phyloP scores from a whole-genome alignment of 768 basidiomycete genomes.

The Kwoniella newhampshirensis region DNA sequence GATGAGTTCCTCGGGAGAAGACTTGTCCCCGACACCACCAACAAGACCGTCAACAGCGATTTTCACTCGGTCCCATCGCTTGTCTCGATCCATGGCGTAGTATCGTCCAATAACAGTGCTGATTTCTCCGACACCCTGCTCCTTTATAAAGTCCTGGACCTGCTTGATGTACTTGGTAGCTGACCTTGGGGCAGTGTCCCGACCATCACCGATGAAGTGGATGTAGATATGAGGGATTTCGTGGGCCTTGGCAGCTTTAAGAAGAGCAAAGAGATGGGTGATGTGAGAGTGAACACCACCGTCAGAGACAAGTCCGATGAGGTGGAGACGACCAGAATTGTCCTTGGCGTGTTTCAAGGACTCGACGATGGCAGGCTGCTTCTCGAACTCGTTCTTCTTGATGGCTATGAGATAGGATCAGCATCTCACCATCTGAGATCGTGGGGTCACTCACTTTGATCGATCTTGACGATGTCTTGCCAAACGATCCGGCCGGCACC shows the following conservation, averaged over 20 bases:
- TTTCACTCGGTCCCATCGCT: conserved; percentile 93
- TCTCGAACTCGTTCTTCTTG: conserved; percentile 82
- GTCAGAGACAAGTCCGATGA: conserved; percentile 90
- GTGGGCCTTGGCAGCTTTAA: conserved; percentile 83
- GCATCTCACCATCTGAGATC: background rate
- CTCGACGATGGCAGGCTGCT: conserved; percentile 69
- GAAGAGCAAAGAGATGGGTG: conserved; percentile 79
- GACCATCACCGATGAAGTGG: conserved; percentile 93
- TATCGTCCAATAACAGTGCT: conserved; percentile 85
- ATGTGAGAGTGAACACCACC: conserved; percentile 98
- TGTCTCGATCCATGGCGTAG: conserved; percentile 96
- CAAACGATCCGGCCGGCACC: conserved; percentile 93
- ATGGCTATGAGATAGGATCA: conserved; percentile 57
- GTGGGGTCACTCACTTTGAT: conserved; percentile 59
- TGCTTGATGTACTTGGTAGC: conserved; percentile 74
- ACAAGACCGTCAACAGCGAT: conserved; percentile 83
- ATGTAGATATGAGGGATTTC: conserved; percentile 82
- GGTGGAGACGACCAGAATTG: conserved; percentile 77
- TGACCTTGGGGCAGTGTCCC: conserved; percentile 87
- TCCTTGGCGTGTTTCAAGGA: conserved; percentile 76
- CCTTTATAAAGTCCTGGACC: conserved; percentile 73
- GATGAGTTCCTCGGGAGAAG: conserved; percentile 62
- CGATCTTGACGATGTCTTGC: conserved; percentile 97
- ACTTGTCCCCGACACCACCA: conserved; percentile 63
- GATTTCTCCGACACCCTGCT: conserved; percentile 67